These are phyloP conservation scores for Prinsepia uniflora DNA, from an alignment of 306 rosid genomes.

Conservation along the genomic window DNA sequence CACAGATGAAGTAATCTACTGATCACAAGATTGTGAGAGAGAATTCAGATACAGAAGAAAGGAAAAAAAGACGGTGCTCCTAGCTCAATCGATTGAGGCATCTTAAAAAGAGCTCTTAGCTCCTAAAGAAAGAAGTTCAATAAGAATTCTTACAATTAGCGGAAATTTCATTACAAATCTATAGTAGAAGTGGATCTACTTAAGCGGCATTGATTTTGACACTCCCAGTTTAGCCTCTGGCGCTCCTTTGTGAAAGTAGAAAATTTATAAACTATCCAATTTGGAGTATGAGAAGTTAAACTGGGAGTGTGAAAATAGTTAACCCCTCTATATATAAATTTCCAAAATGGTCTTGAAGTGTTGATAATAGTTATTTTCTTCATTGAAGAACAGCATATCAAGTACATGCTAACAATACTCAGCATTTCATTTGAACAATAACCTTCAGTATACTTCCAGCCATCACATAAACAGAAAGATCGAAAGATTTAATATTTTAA, in stretches of 20 bases:
- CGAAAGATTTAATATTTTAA: not conserved
- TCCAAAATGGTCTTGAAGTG: not conserved
- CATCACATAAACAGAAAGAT: not conserved
- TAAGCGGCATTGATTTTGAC: too few species aligned
- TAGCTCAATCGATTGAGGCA: not conserved
- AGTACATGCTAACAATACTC: not conserved
- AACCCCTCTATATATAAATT: not conserved
- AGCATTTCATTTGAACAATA: not conserved
- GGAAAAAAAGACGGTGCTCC: not conserved
- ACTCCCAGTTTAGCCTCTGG: too few species aligned
- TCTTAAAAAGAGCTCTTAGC: not conserved
- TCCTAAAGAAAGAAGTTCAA: not conserved
- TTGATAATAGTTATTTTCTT: not conserved
- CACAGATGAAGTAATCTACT: not conserved
- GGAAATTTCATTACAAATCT: not conserved
- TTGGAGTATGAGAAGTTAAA: too few species aligned
- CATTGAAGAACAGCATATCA: not conserved
- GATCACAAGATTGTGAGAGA: not conserved
- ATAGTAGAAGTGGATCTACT: not conserved
- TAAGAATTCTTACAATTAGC: not conserved
- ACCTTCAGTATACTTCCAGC: not conserved
- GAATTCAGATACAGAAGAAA: not conserved
- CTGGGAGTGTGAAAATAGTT: too few species aligned
- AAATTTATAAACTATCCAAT: too few species aligned
- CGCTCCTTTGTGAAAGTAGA: too few species aligned